Evolutionary conservation across 495 filamentous ascomycete genomes (phyloP), one percentile per base, ranked within the genome.

Genomic region (Massariosphaeria phaeospora): DNA sequence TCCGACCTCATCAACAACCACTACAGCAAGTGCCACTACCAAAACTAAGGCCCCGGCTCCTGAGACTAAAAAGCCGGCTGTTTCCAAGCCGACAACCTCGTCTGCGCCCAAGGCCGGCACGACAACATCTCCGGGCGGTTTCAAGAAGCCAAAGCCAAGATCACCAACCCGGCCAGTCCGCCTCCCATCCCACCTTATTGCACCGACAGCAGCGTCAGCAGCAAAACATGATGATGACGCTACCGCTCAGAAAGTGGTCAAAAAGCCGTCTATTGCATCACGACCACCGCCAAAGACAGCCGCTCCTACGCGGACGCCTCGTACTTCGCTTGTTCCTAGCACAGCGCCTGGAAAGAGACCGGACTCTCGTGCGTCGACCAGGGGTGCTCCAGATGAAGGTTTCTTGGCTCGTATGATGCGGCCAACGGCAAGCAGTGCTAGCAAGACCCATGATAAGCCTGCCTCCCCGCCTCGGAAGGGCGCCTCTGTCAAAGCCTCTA

Each of bases 401-500:
- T 96, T 96, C 70, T 75, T 96, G 13, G 88, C 86, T 7, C 76
- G 90, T 51, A 95, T 96, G 90, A 95, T 89, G 88, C 81, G 89
- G 10, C 90, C 89, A 3, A 96, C 90, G 8, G 80, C 85, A 20
- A 80, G 81, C 51, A 90, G 85, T 26, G 79, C 86, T 5, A 85
- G 77, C 65, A 95, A 91, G 70, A 78, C 81, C 0, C 76, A 85
- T 15, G 88, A 90, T 1, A 91, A 88, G 68, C 64, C 75, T 18
- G 38, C 34, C 20, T 60, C 57, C 13, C 61, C 61, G 10, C 61
- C 61, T 6, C 51, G 57, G 25, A 46, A 31, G 17, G 48, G 36
- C 17, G 36, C 57, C n/a, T 52, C 57, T 7, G 31, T 41, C 15
- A 43, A 29, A 27, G 52, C 45, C n/a, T 18, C 45, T 3, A 6